Percentiles rank a stretch among this genome's conserved stretches.
Evolutionary conservation across 176 grass and related monocot species (phyloP).

Genomic region (Panicum miliaceum): DNA sequence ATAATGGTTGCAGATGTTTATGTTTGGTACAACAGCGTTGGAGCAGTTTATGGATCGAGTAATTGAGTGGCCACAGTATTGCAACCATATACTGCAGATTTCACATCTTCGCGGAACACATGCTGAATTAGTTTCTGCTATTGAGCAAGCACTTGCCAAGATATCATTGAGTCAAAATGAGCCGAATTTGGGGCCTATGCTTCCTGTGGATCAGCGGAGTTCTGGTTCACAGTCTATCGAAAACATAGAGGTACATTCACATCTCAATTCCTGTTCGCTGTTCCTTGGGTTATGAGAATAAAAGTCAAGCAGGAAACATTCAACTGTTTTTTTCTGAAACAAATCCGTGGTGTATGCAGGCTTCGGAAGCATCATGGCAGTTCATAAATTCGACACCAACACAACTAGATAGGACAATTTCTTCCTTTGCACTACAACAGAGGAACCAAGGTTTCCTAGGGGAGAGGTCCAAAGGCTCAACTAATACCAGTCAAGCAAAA

Average conservation of each 20-base stretch:
- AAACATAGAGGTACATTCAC: constrained; percentile 68
- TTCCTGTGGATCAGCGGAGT: constrained; percentile 68
- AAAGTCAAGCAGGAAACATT: constrained; percentile 14
- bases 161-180: constrained; percentile 96
- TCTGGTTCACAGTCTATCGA: constrained; percentile 68
- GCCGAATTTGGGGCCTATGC: constrained; percentile 54
- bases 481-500: constrained; percentile 60
- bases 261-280: neutral
- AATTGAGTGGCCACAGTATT: constrained; percentile 93
- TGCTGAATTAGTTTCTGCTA: constrained; percentile 73
- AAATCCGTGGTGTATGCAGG: constrained; percentile 44
- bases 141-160: constrained; percentile 83
- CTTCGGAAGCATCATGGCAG: constrained; percentile 86
- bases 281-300: neutral
- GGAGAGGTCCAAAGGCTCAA: constrained; percentile 59
- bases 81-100: constrained; percentile 98
- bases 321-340: constrained; percentile 15
- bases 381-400: constrained; percentile 63
- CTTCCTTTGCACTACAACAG: constrained; percentile 77
- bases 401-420: constrained; percentile 71
- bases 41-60: constrained; percentile 95
- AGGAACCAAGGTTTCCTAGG: constrained; percentile 78
- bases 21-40: constrained; percentile 87
- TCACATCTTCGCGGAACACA: constrained; percentile 94
- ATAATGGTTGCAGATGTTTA: constrained; percentile 86